A percentile compares a stretch with the other conserved stretches of the same genome.
Conservation (phyloP, 371 early-diverging fungal species). For the Mortierella sp. region DNA sequence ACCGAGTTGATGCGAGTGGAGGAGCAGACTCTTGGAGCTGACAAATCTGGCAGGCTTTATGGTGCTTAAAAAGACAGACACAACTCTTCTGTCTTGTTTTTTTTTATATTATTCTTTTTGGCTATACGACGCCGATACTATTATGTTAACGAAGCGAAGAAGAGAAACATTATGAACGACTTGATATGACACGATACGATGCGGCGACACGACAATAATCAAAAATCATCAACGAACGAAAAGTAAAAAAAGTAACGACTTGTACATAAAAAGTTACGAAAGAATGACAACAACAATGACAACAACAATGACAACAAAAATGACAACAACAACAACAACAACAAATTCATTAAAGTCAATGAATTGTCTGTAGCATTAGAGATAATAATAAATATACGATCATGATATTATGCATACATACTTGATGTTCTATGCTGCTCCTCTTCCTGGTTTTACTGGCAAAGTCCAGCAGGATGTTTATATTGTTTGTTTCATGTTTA, state of each 20-base stretch:
- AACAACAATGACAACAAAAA: not conserved
- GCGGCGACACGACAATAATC: no score
- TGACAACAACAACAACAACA: not conserved
- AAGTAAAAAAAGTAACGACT: not conserved
- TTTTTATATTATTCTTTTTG: not conserved
- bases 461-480: no score
- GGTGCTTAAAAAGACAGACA: not conserved
- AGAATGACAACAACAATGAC: no score
- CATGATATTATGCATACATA: no score
- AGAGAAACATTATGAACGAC: not conserved
- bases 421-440: no score
- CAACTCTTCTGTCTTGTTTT: not conserved
- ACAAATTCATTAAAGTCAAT: not conserved
- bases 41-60: constrained; percentile 34
- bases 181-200: not conserved
- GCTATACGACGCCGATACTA: no score
- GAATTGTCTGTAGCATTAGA: no score
- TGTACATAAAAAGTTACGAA: not conserved
- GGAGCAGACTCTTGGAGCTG: constrained; percentile 67
- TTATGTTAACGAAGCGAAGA: not conserved
- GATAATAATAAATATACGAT: no score
- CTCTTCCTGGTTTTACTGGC: no score
- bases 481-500: no score
- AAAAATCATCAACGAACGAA: no score
- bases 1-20: constrained; percentile 80